Conservation (phyloP, 257 asterid genomes). For the Cruciata laevipes region DNA sequence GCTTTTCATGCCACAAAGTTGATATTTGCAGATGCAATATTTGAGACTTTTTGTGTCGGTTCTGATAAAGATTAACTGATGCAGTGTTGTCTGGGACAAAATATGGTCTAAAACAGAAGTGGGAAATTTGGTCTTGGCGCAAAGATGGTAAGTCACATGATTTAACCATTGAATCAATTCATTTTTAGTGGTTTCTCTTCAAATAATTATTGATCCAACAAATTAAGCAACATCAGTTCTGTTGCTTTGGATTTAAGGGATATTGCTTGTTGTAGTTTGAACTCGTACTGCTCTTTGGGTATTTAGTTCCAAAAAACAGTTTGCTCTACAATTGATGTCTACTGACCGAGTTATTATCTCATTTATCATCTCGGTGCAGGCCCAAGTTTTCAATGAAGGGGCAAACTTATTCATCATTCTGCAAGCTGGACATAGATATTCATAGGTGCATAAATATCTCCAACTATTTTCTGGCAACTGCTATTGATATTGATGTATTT, state of each 20-base stretch:
- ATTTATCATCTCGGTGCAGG: constrained; percentile 39
- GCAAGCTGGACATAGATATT: constrained; percentile 88
- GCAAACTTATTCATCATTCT: constrained; percentile 62
- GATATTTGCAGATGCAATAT: neutral
- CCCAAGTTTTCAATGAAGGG: constrained; percentile 77
- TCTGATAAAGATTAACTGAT: constrained; percentile 22
- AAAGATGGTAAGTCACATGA: constrained; percentile 59
- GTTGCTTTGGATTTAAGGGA: neutral
- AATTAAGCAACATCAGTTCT: neutral
- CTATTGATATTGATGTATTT: too few species aligned
- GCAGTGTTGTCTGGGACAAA: constrained; percentile 94
- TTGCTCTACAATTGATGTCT: neutral
- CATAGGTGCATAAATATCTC: constrained; percentile 37
- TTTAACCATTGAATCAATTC: constrained; percentile 7
- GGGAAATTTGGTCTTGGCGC: constrained; percentile 95
- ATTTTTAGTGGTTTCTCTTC: neutral
- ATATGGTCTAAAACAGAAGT: constrained; percentile 87
- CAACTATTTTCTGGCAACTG: constrained; percentile 9
- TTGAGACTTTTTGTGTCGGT: neutral
- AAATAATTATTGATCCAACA: neutral
- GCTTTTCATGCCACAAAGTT: neutral
- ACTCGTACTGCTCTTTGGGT: neutral
- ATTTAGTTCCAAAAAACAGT: neutral
- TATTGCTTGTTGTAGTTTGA: neutral
- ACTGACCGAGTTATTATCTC: neutral